Evolutionary conservation across 441 rosid genomes (phyloP).

Genomic region (Eutrema salsugineum): DNA sequence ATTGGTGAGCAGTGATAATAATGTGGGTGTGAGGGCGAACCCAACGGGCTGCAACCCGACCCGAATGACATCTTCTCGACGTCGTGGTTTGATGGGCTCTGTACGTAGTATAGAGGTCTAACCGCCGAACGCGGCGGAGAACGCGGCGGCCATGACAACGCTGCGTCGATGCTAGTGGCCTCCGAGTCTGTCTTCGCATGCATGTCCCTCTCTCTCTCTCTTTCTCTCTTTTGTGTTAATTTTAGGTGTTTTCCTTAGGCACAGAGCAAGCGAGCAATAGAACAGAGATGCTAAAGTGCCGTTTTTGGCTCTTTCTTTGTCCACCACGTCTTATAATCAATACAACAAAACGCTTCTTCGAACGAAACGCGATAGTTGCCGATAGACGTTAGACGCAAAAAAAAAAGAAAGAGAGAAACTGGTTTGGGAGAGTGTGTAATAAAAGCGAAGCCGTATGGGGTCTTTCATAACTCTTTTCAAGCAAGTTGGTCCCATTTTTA

Average conservation of each 20-base stretch:
- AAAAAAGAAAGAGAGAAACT: background rate
- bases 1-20: constrained; percentile 84
- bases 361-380: background rate
- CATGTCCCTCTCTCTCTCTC: constrained; percentile 28
- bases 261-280: background rate
- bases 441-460: constrained; percentile 18
- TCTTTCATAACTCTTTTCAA: constrained; percentile 9
- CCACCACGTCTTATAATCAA: background rate
- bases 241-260: background rate
- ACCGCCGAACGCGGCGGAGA: constrained; percentile 43
- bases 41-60: constrained; percentile 58
- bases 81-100: constrained; percentile 89
- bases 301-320: constrained; percentile 9
- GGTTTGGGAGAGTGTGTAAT: constrained; percentile 24
- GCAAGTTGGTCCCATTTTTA: background rate
- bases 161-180: constrained; percentile 70
- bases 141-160: constrained; percentile 43
- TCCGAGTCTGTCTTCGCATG: constrained; percentile 85
- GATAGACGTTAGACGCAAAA: background rate
- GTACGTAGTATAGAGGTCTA: constrained; percentile 77
- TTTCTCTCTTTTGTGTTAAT: background rate
- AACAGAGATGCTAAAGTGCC: constrained; percentile 1
- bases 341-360: background rate
- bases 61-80: constrained; percentile 91
- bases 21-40: constrained; percentile 68